Conservation (phyloP, 345 rosid species). For the Eucalyptus pauciflora region DNA sequence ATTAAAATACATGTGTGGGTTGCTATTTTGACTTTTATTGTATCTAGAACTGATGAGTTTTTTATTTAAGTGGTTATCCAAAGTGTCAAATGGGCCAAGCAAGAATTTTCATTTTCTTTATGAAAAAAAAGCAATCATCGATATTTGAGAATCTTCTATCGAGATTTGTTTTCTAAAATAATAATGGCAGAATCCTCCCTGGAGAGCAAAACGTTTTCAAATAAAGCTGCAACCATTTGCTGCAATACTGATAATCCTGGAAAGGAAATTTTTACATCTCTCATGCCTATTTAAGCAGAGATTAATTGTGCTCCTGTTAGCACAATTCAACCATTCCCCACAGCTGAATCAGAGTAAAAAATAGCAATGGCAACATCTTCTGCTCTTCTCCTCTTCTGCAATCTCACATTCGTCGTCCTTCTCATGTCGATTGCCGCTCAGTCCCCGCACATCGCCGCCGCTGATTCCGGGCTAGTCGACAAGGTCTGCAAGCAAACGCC, state of each 20-base stretch:
- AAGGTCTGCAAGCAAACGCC: constrained; percentile 10
- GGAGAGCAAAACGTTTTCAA: rapidly evolving
- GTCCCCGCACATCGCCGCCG: too few species aligned
- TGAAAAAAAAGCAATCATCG: neutral
- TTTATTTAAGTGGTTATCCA: neutral
- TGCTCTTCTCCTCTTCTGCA: neutral
- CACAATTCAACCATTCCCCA: neutral
- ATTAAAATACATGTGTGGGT: too few species aligned
- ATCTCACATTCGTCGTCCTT: neutral
- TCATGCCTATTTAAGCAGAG: neutral
- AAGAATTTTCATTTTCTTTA: neutral
- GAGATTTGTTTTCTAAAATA: too few species aligned
- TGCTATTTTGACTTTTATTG: neutral
- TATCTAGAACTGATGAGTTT: neutral
- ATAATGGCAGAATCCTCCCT: neutral
- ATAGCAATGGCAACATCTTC: neutral
- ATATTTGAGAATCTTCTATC: neutral
- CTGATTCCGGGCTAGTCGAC: neutral
- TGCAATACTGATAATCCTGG: neutral
- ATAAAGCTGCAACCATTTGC: neutral
- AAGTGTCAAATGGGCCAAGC: neutral
- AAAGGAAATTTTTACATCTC: neutral
- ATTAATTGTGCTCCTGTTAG: neutral
- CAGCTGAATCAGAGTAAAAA: neutral
- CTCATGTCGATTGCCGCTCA: neutral